phyloP scores from a whole-genome alignment of 306 rosid species.

The Ochetophila trinervis region DNA sequence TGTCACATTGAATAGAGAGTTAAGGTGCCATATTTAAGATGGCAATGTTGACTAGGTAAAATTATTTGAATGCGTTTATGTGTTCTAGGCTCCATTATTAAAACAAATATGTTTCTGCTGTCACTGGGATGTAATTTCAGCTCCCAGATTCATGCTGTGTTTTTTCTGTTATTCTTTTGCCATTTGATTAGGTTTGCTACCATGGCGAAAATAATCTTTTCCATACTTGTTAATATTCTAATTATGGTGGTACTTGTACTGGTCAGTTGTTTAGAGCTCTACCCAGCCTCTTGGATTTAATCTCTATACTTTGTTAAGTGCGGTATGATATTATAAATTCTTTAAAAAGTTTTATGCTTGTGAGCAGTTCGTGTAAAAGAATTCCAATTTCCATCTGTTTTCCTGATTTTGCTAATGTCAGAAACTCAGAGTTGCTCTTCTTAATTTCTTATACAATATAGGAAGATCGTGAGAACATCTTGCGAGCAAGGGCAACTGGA shows the following conservation, averaged over 20 bases:
- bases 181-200: background rate
- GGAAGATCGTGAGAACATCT: constrained; percentile 94
- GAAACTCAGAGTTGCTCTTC: constrained; percentile 10
- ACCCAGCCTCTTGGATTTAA: background rate
- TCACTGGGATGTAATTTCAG: background rate
- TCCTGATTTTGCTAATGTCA: constrained; percentile 17
- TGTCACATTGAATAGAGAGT: no score
- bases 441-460: constrained; percentile 29
- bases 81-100: no score
- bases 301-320: background rate
- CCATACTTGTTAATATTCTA: background rate
- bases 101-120: no score
- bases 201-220: background rate
- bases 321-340: background rate
- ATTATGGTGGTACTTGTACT: background rate
- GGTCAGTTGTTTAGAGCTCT: background rate
- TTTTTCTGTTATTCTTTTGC: background rate
- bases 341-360: no score
- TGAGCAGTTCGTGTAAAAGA: no score
- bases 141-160: background rate
- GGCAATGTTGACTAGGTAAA: no score
- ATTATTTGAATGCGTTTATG: no score
- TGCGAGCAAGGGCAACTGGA: constrained; percentile 88
- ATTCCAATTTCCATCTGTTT: constrained; percentile 14
- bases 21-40: no score